Evolutionary conservation across 2,329 filamentous ascomycete genomes (phyloP).

Genomic region (Penicillium sp.): DNA sequence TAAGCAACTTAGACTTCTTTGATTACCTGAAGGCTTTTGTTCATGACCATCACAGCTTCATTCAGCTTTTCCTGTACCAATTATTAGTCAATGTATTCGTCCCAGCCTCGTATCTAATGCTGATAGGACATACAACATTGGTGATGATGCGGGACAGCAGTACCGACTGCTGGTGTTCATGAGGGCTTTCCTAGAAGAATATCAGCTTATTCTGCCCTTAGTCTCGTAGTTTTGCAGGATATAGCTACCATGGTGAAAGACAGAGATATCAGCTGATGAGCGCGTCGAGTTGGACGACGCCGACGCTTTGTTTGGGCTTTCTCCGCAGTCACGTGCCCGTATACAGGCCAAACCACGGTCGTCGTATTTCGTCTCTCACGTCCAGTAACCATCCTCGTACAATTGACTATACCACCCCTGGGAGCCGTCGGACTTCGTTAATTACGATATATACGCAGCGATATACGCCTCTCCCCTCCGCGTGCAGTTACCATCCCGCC

Average conservation of each 20-base stretch:
- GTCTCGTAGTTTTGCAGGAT: background rate
- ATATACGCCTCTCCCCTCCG: background rate
- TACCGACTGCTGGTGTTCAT: slow-evolving; percentile 95
- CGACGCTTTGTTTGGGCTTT: slow-evolving; percentile 18
- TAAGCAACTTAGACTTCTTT: background rate
- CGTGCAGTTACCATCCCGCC: background rate
- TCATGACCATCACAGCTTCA: slow-evolving; percentile 87
- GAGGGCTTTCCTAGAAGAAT: slow-evolving; percentile 75
- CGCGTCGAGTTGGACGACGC: background rate
- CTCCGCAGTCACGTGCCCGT: slow-evolving; percentile 10
- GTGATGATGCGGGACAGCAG: slow-evolving; percentile 93
- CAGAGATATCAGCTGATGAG: background rate
- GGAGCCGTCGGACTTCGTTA: background rate
- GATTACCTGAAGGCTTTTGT: slow-evolving; percentile 79
- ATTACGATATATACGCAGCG: background rate
- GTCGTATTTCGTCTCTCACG: background rate
- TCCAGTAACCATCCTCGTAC: background rate
- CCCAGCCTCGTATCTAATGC: background rate
- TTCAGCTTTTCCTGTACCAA: slow-evolving; percentile 84
- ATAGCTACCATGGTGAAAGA: slow-evolving; percentile 3
- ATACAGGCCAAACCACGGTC: slow-evolving; percentile 4
- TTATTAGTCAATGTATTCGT: slow-evolving; percentile 6
- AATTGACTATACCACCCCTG: background rate
- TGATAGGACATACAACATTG: slow-evolving; percentile 72
- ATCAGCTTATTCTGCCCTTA: background rate